Conservation (phyloP, 768 basidiomycete species). For the Boletus huronensis region DNA sequence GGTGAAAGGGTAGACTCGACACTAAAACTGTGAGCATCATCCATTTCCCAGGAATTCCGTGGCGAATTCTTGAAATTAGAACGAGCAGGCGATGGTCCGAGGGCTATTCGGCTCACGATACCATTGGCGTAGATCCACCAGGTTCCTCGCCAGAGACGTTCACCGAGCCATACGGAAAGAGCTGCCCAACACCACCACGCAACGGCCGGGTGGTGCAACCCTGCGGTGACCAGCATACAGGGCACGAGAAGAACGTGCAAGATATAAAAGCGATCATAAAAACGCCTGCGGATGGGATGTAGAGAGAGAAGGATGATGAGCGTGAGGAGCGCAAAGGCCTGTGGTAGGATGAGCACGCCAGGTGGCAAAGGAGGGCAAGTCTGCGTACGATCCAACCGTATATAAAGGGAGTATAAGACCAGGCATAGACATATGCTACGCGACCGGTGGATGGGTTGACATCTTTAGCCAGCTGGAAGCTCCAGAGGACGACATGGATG, state of each 20-base stretch:
- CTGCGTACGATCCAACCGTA: conserved; percentile 54
- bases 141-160: conserved; percentile 53
- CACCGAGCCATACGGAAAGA: conserved; percentile 57
- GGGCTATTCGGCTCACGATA: conserved; percentile 33
- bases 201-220: conserved; percentile 64
- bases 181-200: conserved; percentile 69
- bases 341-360: conserved; percentile 2
- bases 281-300: conserved; percentile 45
- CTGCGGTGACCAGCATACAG: conserved; percentile 55
- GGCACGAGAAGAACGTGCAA: conserved; percentile 63
- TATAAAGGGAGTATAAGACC: conserved; percentile 57
- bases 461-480: conserved; percentile 58
- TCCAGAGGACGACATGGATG: conserved; percentile 66
- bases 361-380: conserved; percentile 4
- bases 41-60: conserved; percentile 29
- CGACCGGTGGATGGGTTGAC: conserved; percentile 39
- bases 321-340: conserved; percentile 59
- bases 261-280: conserved; percentile 65
- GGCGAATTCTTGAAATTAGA: background rate
- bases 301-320: conserved; percentile 51
- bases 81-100: background rate
- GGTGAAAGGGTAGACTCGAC: background rate
- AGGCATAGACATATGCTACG: conserved; percentile 48
- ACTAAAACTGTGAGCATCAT: conserved; percentile 4
- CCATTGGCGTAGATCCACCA: conserved; percentile 63